Evolutionary conservation across 208 protist genomes (phyloP), one percentile per base, ranked within the genome.

Genomic region (Angomonas ambiguus): DNA sequence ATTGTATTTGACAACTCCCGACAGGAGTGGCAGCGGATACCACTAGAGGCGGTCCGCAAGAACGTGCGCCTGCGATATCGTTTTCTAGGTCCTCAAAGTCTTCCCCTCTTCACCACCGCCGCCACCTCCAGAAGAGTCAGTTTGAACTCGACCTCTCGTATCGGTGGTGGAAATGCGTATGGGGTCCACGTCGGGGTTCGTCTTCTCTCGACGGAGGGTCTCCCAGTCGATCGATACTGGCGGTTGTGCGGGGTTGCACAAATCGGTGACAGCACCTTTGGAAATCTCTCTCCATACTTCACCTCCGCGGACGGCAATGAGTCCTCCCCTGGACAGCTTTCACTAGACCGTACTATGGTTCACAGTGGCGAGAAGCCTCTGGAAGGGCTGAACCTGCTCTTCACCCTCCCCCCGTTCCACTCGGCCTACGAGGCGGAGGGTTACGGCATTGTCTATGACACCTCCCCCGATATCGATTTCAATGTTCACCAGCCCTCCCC

Each of bases 51-150:
- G 13, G 20, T 41, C n/a, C n/a, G 20, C 45, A 51, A 34, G 58
- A 62, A 62, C 20, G 60, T 45, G 60, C 41, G 10, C n/a, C 18
- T 64, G 1, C 60, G 60, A 34, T 55, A 49, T 20, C 60, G 60
- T 6, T 64, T 64, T 22, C 38, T 64, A 2, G 22, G 10, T 5
- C 25, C 60, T 8, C 18, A 28, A 1, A 64, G 42, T 32, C 1
- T 35, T 0, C 42, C 60, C 24, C 35, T 51, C 22, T 64, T 51
- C 31, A 22, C 60, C 20, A 49, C 4, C 25, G 60, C 41, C 25
- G 38, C 38, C 13, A 25, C 60, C 25, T 45, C 31, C 10, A 34
- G 38, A 18, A 34, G 38, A 11, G 6, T 1, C 24, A 64, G 38
- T 35, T n/a, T 34, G 25, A 20, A 41, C 38, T 49, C 38, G 25